These are phyloP conservation scores for Coemansia sp. DNA, from an alignment of 192 early-diverging fungal species.

Conservation along the genomic window DNA sequence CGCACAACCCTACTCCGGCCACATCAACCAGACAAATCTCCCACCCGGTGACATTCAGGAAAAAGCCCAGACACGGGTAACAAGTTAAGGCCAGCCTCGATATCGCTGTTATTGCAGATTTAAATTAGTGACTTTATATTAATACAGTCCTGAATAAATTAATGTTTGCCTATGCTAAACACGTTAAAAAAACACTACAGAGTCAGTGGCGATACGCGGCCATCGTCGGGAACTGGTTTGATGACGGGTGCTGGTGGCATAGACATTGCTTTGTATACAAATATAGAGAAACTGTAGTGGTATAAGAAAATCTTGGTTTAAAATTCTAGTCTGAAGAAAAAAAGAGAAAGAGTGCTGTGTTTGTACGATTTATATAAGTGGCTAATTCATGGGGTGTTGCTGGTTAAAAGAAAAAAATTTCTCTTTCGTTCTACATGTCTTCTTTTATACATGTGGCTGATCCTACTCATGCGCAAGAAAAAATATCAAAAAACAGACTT, in stretches of 20 bases:
- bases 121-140: not conserved
- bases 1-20: too few species aligned
- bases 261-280: not conserved
- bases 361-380: not conserved
- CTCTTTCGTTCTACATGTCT: not conserved
- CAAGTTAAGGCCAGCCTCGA: too few species aligned
- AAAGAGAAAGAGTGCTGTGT: not conserved
- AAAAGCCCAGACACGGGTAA: too few species aligned
- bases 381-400: not conserved
- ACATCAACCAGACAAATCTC: too few species aligned
- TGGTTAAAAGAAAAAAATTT: not conserved
- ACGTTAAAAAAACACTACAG: slow-evolving; percentile 5
- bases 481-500: not conserved
- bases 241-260: slow-evolving; percentile 19
- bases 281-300: slow-evolving; percentile 55
- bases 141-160: not conserved
- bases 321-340: not conserved
- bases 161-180: not conserved
- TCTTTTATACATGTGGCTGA: not conserved
- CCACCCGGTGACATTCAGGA: too few species aligned
- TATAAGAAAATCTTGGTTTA: not conserved
- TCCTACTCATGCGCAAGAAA: not conserved
- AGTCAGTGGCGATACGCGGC: slow-evolving; percentile 20
- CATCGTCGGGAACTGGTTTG: slow-evolving; percentile 21
- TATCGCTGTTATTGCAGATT: not conserved